A percentile compares a stretch with the other conserved stretches of the same genome.
Evolutionary conservation across 768 basidiomycete genomes (phyloP).

Genomic region (Lentinula detonsa): DNA sequence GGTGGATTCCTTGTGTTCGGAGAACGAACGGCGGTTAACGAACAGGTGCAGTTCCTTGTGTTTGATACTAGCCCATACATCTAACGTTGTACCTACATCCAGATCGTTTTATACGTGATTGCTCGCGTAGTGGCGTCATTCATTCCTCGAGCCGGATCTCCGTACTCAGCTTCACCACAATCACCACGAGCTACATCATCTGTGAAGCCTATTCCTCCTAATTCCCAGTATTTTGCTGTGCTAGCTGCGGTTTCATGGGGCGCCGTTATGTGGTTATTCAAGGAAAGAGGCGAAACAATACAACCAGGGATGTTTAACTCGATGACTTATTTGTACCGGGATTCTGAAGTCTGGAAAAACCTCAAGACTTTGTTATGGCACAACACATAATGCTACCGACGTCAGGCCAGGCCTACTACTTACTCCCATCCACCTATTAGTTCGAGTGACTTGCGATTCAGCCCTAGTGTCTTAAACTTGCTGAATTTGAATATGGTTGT

Average conservation of each 20-base stretch:
- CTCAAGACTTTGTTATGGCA: constrained; percentile 88
- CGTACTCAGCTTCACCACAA: constrained; percentile 42
- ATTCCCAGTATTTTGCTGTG: constrained; percentile 76
- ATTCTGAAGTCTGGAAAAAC: constrained; percentile 83
- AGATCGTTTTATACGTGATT: constrained; percentile 97
- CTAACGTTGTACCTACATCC: not conserved
- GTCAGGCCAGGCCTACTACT: too few species aligned
- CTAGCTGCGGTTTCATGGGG: constrained; percentile 93
- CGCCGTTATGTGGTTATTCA: constrained; percentile 94
- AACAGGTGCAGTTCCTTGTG: constrained; percentile 58
- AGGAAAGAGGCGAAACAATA: constrained; percentile 80
- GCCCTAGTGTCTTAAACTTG: too few species aligned
- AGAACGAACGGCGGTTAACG: constrained; percentile 81
- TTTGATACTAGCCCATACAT: not conserved
- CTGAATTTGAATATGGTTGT: too few species aligned
- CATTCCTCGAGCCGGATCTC: constrained; percentile 67
- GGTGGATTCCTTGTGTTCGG: constrained; percentile 91
- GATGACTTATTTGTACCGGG: constrained; percentile 93
- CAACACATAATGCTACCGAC: constrained; percentile 46
- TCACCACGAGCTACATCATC: constrained; percentile 32
- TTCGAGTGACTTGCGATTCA: too few species aligned
- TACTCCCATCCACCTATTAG: too few species aligned
- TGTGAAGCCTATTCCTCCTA: constrained; percentile 74
- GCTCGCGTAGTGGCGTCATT: constrained; percentile 90
- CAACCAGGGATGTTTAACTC: constrained; percentile 97